Evolutionary conservation across 768 basidiomycete genomes (phyloP).

Genomic region (Rhodotorula toruloides): DNA sequence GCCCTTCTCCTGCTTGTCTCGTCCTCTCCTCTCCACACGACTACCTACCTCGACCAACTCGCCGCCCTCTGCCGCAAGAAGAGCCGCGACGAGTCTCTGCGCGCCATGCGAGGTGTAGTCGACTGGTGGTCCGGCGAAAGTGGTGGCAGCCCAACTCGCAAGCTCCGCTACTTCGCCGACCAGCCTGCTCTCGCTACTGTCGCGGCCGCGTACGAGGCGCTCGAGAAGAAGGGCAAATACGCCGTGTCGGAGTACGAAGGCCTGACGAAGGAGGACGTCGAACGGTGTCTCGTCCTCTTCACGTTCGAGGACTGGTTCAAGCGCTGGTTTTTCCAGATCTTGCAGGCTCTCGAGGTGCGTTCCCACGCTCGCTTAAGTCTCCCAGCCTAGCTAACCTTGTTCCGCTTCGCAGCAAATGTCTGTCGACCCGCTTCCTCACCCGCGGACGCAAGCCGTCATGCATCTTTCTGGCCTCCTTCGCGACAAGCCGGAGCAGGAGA

Average conservation of each 20-base stretch:
- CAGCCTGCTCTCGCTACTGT: constrained; percentile 57
- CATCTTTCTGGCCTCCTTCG: constrained; percentile 73
- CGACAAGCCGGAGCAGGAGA: constrained; percentile 93
- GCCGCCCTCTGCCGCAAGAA: constrained; percentile 49
- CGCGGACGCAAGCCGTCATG: constrained; percentile 74
- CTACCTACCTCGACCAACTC: constrained; percentile 39
- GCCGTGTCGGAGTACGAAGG: constrained; percentile 57
- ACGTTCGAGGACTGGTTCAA: constrained; percentile 98
- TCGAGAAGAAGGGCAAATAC: constrained; percentile 47
- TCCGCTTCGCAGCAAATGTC: constrained; percentile 58
- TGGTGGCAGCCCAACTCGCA: constrained; percentile 51
- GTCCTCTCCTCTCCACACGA: constrained; percentile 39
- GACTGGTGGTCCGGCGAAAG: constrained; percentile 96
- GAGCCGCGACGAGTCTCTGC: constrained; percentile 84
- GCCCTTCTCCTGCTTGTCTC: constrained; percentile 85
- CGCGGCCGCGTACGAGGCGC: constrained; percentile 19
- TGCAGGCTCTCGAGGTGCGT: constrained; percentile 79
- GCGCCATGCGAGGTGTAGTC: constrained; percentile 80
- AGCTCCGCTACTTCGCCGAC: constrained; percentile 57
- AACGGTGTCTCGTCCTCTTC: constrained; percentile 64
- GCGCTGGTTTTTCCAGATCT: constrained; percentile 86
- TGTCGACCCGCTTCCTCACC: constrained; percentile 77
- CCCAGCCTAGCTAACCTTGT: neutral
- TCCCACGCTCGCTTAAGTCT: neutral
- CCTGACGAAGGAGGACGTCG: constrained; percentile 44